Conservation (phyloP, 768 basidiomycete genomes). For the Lentinula aciculospora region DNA sequence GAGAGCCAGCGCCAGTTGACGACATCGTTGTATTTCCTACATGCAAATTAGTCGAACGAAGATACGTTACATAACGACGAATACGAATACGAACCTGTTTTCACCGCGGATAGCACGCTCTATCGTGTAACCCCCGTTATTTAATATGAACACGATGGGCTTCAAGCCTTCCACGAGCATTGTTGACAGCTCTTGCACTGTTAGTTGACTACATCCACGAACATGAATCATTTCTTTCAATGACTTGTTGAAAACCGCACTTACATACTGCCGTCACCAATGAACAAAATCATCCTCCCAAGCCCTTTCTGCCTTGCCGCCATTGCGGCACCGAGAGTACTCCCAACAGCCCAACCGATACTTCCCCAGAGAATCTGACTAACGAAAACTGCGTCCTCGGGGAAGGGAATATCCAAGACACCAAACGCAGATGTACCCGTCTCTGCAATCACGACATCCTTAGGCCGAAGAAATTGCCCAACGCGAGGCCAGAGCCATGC, state of each 20-base stretch:
- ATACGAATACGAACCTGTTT: slow-evolving; percentile 30
- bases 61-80: background rate
- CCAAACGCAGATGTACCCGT: slow-evolving; percentile 84
- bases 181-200: slow-evolving; percentile 78
- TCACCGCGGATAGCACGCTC: slow-evolving; percentile 79
- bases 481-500: slow-evolving; percentile 82
- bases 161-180: slow-evolving; percentile 70
- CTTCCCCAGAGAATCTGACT: slow-evolving; percentile 87
- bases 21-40: slow-evolving; percentile 83
- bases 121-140: slow-evolving; percentile 83
- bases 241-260: slow-evolving; percentile 15
- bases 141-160: slow-evolving; percentile 81
- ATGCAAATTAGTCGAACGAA: slow-evolving; percentile 1
- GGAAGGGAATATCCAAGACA: slow-evolving; percentile 73
- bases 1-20: slow-evolving; percentile 70
- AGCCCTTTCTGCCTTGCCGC: slow-evolving; percentile 62
- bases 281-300: slow-evolving; percentile 73
- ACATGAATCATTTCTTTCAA: background rate
- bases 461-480: slow-evolving; percentile 60
- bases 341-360: slow-evolving; percentile 84
- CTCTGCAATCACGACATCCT: slow-evolving; percentile 82
- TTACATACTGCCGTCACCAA: slow-evolving; percentile 79
- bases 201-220: slow-evolving; percentile 48
- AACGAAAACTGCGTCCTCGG: slow-evolving; percentile 57
- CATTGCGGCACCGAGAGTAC: slow-evolving; percentile 72